Percentiles rank a stretch among this genome's conserved stretches.
phyloP scores from a whole-genome alignment of 768 basidiomycete species.

The Trametes coccinea region DNA sequence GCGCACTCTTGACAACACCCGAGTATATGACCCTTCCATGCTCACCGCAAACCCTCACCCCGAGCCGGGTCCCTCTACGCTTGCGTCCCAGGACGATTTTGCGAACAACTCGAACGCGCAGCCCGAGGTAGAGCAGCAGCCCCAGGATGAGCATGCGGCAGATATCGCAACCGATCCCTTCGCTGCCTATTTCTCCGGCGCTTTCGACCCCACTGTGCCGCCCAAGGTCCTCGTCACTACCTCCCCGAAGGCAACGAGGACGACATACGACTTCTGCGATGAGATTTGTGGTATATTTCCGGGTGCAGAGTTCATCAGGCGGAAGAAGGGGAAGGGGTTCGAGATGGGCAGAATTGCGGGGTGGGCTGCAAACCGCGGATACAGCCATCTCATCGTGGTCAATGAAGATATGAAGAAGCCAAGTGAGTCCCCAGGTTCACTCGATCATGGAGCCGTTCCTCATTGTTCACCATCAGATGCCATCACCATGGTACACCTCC shows the following conservation, averaged over 20 bases:
- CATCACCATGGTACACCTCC: constrained; percentile 88
- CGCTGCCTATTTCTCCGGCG: constrained; percentile 70
- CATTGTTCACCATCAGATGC: constrained; percentile 59
- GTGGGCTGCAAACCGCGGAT: constrained; percentile 90
- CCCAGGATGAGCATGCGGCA: constrained; percentile 57
- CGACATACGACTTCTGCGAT: constrained; percentile 90
- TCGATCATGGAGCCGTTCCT: constrained; percentile 11
- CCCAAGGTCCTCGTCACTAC: constrained; percentile 92
- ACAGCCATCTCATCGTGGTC: constrained; percentile 86
- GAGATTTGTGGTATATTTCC: constrained; percentile 89
- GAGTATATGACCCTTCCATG: constrained; percentile 77
- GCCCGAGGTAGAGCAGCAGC: constrained; percentile 31
- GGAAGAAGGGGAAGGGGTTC: constrained; percentile 88
- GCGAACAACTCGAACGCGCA: constrained; percentile 30
- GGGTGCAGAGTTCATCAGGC: constrained; percentile 83
- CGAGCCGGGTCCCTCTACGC: constrained; percentile 21
- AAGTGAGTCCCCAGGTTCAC: constrained; percentile 53
- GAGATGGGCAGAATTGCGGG: constrained; percentile 89
- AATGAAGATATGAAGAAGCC: constrained; percentile 96
- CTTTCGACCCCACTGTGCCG: constrained; percentile 67
- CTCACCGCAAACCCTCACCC: constrained; percentile 52
- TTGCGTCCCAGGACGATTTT: constrained; percentile 28
- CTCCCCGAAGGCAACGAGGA: constrained; percentile 82
- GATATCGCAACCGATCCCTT: constrained; percentile 79
- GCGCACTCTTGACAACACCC: constrained; percentile 88